Evolutionary conservation across 441 rosid species (phyloP).

Genomic region (Isatis lusitanica): DNA sequence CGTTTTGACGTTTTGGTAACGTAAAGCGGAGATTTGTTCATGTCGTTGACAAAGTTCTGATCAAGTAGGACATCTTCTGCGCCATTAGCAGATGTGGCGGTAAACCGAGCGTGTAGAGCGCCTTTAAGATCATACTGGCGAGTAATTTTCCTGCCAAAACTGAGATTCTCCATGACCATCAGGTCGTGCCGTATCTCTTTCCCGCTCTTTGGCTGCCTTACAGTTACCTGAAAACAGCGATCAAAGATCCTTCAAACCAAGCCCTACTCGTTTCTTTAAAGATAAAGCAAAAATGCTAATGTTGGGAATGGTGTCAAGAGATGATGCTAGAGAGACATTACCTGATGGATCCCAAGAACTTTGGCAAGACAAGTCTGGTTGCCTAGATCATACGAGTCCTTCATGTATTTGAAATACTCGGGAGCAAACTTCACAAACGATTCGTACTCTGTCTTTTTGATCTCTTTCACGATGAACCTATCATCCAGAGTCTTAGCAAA

Average conservation of each 20-base stretch:
- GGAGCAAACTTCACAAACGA: slow-evolving; percentile 88
- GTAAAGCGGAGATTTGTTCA: slow-evolving; percentile 86
- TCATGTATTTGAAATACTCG: slow-evolving; percentile 84
- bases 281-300: not conserved
- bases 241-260: slow-evolving; percentile 18
- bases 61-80: slow-evolving; percentile 83
- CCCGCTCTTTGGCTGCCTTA: slow-evolving; percentile 75
- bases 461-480: slow-evolving; percentile 91
- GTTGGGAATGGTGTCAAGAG: not conserved
- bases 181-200: slow-evolving; percentile 82
- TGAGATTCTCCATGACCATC: slow-evolving; percentile 98
- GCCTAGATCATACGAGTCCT: slow-evolving; percentile 63
- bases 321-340: slow-evolving; percentile 21
- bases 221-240: slow-evolving; percentile 55
- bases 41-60: slow-evolving; percentile 92
- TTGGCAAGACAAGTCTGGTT: slow-evolving; percentile 97
- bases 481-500: slow-evolving; percentile 91
- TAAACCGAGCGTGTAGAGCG: slow-evolving; percentile 75
- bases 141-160: slow-evolving; percentile 65
- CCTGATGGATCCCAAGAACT: slow-evolving; percentile 97
- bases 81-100: slow-evolving; percentile 56
- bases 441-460: slow-evolving; percentile 87
- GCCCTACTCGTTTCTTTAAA: not conserved
- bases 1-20: slow-evolving; percentile 79
- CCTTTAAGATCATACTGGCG: slow-evolving; percentile 98